Base-by-base conservation (phyloP, 441 rosid species). In the Lepidium campestre region DNA sequence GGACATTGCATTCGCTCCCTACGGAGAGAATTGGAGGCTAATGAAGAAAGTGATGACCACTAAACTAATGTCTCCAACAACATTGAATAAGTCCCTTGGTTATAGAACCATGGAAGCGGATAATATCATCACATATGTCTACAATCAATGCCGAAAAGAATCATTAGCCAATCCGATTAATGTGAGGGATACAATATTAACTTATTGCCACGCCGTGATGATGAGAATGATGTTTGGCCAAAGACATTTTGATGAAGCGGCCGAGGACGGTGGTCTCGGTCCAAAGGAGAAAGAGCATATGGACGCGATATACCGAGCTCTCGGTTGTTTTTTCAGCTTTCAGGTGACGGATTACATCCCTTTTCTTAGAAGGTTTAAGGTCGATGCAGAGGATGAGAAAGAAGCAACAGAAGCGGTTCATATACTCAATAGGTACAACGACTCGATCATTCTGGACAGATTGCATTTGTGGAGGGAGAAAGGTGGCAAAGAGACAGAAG, bases 81-180 rank as follows among this genome's bases (percentile, higher is more conserved):
- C 34, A 13, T 75, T 73, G 23, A 29, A 19, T 9, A 77, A 76
- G 71, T 42, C 75, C 9, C 72, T 63, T 2, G 50, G 57, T 4
- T 77, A 65, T 31, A 73, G 88, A 74, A 34, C 41, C 10, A 20
- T 78, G 17, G 90, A 85, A 60, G 85, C 86, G 1, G 82, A 83
- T 49, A 73, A 83, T 9, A 78, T 83, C 8, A 62, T 81, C 1
- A 52, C 63, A 25, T 79, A 77, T 48, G 57, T 84, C 7, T 68
- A 37, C 25, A 78, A 73, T 20, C 74, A 46, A 34, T 69, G 64
- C 70, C 25, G 17, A 18, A 4, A 3, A 57, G 12, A 20, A 19
- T 17, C 36, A 40, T 15, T 49, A 73, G 15, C 0, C 17, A 56
- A 58, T 7, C 25, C 54, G n/a, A 71, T 81, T 20, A 66, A 79